Evolutionary conservation across 2,329 filamentous ascomycete genomes (phyloP).

Genomic region (Talaromyces albobiverticillius): DNA sequence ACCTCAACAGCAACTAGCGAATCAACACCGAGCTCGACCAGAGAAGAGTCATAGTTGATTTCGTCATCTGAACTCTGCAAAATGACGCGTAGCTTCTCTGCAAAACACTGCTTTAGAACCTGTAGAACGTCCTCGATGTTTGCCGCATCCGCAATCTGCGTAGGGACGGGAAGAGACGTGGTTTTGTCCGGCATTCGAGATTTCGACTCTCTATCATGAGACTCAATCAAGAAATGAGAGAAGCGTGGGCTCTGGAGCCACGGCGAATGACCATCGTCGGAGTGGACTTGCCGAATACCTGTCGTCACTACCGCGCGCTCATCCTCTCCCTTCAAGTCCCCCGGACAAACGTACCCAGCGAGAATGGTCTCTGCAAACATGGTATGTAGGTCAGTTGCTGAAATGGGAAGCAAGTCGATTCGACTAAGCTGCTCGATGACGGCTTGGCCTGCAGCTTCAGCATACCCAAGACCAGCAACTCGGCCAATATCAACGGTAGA

Average conservation of each 20-base stretch:
- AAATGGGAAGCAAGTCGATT: constrained; percentile 28
- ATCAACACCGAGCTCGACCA: constrained; percentile 23
- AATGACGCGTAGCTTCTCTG: too few species aligned
- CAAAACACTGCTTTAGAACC: not conserved
- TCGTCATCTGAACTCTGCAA: not conserved
- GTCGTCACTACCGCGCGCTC: constrained; percentile 5
- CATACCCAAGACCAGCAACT: constrained; percentile 27
- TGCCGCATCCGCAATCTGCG: too few species aligned
- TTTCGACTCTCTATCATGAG: not conserved
- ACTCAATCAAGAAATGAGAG: constrained; percentile 1
- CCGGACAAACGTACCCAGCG: too few species aligned
- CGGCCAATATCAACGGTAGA: constrained; percentile 27
- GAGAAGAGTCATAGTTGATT: not conserved
- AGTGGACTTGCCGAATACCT: constrained; percentile 11
- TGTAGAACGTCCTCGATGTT: not conserved
- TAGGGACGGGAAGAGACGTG: too few species aligned
- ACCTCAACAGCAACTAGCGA: constrained; percentile 16
- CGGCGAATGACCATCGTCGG: not conserved
- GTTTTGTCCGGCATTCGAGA: too few species aligned
- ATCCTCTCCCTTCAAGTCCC: constrained; percentile 21
- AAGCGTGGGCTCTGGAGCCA: not conserved
- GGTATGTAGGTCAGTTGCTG: constrained; percentile 52
- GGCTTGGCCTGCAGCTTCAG: constrained; percentile 7
- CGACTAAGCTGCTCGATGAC: not conserved
- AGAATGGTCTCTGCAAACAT: constrained; percentile 53